Evolutionary conservation across 208 protist genomes (phyloP).

Genomic region (Wallacemonas collosoma): DNA sequence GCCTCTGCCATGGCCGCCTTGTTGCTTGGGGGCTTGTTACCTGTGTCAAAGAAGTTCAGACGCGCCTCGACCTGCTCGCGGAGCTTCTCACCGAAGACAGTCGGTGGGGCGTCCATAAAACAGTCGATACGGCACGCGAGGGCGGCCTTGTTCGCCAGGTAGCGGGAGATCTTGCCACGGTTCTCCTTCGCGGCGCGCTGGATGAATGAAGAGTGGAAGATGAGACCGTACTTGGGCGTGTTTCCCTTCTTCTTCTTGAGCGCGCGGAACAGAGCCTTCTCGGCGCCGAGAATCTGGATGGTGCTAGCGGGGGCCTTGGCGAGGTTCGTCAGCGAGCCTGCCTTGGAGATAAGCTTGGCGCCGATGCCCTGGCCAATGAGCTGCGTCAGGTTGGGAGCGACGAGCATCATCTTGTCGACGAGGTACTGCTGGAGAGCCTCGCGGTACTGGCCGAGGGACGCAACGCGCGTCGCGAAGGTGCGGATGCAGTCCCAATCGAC

Average conservation of each 20-base stretch:
- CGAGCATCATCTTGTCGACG: slow-evolving; percentile 95
- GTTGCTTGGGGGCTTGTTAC: slow-evolving; percentile 95
- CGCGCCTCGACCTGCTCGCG: slow-evolving; percentile 98
- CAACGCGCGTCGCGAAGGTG: slow-evolving; percentile 94
- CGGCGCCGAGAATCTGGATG: slow-evolving; percentile 99
- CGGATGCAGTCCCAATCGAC: slow-evolving; percentile 97
- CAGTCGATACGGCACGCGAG: slow-evolving; percentile 98
- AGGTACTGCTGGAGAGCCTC: slow-evolving; percentile 95
- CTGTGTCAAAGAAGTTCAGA: slow-evolving; percentile 97
- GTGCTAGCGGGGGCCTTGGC: slow-evolving; percentile 99
- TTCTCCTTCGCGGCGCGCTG: slow-evolving; percentile 97
- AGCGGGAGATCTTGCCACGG: slow-evolving; percentile 98
- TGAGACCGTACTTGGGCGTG: slow-evolving; percentile 99
- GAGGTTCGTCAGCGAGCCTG: slow-evolving; percentile 97
- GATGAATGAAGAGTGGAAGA: slow-evolving; percentile 99
- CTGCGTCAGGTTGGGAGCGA: slow-evolving; percentile 97
- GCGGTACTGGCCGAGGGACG: slow-evolving; percentile 93
- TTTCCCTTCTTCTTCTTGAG: slow-evolving; percentile 98
- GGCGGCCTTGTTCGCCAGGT: slow-evolving; percentile 99
- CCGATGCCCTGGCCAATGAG: slow-evolving; percentile 99
- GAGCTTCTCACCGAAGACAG: slow-evolving; percentile 95
- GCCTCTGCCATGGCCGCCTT: slow-evolving; percentile 97
- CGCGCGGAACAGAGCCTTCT: slow-evolving; percentile 99
- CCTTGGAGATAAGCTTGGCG: slow-evolving; percentile 98
- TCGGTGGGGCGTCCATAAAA: slow-evolving; percentile 91